These are phyloP conservation scores for Hymenoscyphus repandus DNA, from an alignment of 2,329 filamentous ascomycete genomes.

Conservation along the genomic window DNA sequence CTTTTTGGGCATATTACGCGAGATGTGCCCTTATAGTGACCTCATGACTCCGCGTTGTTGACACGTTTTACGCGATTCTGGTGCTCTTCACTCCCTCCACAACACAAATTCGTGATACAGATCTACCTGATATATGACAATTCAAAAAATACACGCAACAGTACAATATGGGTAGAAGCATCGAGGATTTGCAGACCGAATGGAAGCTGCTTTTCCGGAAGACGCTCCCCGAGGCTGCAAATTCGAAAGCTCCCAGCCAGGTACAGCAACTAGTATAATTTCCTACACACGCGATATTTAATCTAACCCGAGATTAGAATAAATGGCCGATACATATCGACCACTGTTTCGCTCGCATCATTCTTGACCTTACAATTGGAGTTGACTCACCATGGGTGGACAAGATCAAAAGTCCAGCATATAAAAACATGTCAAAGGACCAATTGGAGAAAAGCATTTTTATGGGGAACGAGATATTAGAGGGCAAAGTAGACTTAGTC, in stretches of 20 bases:
- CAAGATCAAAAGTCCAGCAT: constrained; percentile 37
- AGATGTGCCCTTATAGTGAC: background rate
- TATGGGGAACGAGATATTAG: constrained; percentile 34
- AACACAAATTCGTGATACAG: too few species aligned
- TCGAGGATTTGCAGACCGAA: constrained; percentile 15
- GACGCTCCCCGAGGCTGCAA: constrained; percentile 21
- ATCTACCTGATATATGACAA: too few species aligned
- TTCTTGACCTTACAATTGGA: constrained; percentile 38
- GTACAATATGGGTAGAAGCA: background rate
- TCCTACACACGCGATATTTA: background rate
- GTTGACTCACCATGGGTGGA: constrained; percentile 37
- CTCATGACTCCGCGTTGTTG: too few species aligned
- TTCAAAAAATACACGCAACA: background rate
- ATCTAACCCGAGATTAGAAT: constrained; percentile 22
- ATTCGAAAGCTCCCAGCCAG: constrained; percentile 15
- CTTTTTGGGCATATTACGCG: background rate
- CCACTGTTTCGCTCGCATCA: constrained; percentile 41
- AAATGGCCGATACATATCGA: constrained; percentile 39
- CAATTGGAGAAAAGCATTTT: constrained; percentile 36
- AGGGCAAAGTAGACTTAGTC: constrained; percentile 34
- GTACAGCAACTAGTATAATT: constrained; percentile 4
- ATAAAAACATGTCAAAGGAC: constrained; percentile 37
- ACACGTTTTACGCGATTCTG: too few species aligned
- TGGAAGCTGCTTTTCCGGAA: constrained; percentile 24
- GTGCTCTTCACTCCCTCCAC: too few species aligned